These are phyloP conservation scores for Russula dissimulans DNA, from an alignment of 768 basidiomycete species.

Conservation along the genomic window DNA sequence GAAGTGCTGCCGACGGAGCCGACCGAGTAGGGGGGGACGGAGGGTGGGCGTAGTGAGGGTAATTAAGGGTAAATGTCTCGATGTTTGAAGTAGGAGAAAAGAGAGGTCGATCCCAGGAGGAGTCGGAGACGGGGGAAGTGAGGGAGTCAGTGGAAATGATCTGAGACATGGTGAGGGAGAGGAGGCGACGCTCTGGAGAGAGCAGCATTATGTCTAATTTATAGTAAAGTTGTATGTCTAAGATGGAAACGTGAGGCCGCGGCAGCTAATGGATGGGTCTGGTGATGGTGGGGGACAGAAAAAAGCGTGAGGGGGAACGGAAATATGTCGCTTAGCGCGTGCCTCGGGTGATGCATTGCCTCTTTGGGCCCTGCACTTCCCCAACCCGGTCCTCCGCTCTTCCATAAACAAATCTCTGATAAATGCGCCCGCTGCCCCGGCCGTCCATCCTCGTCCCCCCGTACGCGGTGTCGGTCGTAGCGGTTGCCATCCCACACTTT, in stretches of 20 bases:
- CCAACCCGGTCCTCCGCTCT: background rate
- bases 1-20: conserved; percentile 30
- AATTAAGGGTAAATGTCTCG: conserved; percentile 24
- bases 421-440: background rate
- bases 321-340: conserved; percentile 15
- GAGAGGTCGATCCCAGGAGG: conserved; percentile 41
- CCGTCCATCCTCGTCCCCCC: background rate
- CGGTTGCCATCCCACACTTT: no score
- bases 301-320: conserved; percentile 5
- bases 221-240: conserved; percentile 13
- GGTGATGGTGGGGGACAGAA: conserved; percentile 20
- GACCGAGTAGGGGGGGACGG: conserved; percentile 35
- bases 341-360: conserved; percentile 3
- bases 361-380: conserved; percentile 3
- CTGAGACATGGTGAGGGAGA: conserved; percentile 42
- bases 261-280: conserved; percentile 17
- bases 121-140: conserved; percentile 42
- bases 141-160: conserved; percentile 52
- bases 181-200: conserved; percentile 20
- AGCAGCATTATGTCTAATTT: conserved; percentile 21
- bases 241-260: conserved; percentile 15
- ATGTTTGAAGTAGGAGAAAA: conserved; percentile 31
- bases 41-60: conserved; percentile 24
- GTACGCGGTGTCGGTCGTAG: background rate
- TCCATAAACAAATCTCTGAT: background rate